Conservation (phyloP, 805 yeast genomes). For the Wickerhamomyces subpelliculosus region DNA sequence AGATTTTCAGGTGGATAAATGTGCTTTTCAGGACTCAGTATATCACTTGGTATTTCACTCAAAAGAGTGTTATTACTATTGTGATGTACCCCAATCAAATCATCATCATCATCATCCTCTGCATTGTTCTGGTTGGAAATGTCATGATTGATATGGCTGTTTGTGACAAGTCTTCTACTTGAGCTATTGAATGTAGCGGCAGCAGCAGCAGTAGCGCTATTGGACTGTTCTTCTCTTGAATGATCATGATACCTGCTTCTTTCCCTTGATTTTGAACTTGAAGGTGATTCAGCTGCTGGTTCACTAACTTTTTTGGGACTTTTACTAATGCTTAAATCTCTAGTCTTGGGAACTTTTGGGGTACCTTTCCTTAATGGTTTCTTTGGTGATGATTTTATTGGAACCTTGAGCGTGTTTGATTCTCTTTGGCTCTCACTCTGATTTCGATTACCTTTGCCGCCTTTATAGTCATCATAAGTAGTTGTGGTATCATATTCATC, state of each 20-base stretch:
- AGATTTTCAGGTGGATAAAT: slow-evolving; percentile 13
- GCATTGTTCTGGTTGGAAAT: slow-evolving; percentile 1
- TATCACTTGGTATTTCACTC: slow-evolving; percentile 18
- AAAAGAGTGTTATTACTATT: slow-evolving; percentile 10
- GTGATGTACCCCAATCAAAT: background rate
- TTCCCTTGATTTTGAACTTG: background rate
- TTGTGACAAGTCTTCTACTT: background rate
- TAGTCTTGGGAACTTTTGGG: slow-evolving; percentile 7
- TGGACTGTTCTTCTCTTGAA: too few species aligned
- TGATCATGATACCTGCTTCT: slow-evolving; percentile 1
- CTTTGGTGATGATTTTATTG: slow-evolving; percentile 16
- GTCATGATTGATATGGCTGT: slow-evolving; percentile 1
- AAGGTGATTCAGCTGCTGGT: slow-evolving; percentile 2
- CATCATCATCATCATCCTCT: slow-evolving; percentile 4
- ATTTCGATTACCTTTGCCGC: too few species aligned
- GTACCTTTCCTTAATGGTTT: slow-evolving; percentile 19
- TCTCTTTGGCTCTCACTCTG: background rate
- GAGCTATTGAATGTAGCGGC: too few species aligned
- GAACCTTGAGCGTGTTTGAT: slow-evolving; percentile 2
- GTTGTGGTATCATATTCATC: slow-evolving; percentile 10
- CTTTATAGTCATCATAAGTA: slow-evolving; percentile 1
- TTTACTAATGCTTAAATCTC: too few species aligned
- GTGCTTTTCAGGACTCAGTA: slow-evolving; percentile 21
- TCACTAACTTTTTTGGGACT: background rate
- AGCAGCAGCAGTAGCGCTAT: too few species aligned